A percentile compares a stretch with the other conserved stretches of the same genome.
These are phyloP conservation scores for Cladophialophora psammophila DNA, from an alignment of 2,329 filamentous ascomycete species.

Conservation along the genomic window DNA sequence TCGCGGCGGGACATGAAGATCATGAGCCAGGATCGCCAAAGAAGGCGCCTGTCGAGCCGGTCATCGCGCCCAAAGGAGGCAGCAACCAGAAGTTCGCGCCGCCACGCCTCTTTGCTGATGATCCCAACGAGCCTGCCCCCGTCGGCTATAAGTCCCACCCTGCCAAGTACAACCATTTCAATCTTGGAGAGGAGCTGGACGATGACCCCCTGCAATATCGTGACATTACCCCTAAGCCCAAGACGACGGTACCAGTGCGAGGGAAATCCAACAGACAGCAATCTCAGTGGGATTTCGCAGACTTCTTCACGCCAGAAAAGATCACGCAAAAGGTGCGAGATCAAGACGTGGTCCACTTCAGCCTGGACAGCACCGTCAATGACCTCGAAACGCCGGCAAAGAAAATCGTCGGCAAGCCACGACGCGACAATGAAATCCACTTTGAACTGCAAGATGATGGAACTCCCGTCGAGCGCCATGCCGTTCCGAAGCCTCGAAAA, in stretches of 20 bases:
- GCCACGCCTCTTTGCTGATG: conserved; percentile 62
- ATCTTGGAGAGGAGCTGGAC: conserved; percentile 65
- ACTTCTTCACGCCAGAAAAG: conserved; percentile 86
- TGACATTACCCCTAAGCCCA: conserved; percentile 41
- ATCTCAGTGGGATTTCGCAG: conserved; percentile 85
- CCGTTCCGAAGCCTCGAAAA: conserved; percentile 66
- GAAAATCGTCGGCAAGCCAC: conserved; percentile 59
- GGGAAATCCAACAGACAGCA: conserved; percentile 54
- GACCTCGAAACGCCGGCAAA: conserved; percentile 46
- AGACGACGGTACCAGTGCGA: conserved; percentile 32
- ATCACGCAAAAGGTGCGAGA: conserved; percentile 67
- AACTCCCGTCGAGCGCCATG: conserved; percentile 37
- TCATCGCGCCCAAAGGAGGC: conserved; percentile 56
- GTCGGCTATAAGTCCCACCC: conserved; percentile 69
- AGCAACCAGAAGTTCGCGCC: conserved; percentile 57
- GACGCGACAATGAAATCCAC: conserved; percentile 80
- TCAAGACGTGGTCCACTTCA: conserved; percentile 76
- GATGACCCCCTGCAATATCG: conserved; percentile 40
- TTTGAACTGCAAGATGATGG: conserved; percentile 81
- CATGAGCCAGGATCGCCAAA: conserved; percentile 43
- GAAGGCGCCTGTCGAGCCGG: conserved; percentile 39
- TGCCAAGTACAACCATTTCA: conserved; percentile 85
- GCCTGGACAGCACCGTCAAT: conserved; percentile 74
- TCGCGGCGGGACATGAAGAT: conserved; percentile 57
- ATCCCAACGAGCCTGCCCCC: conserved; percentile 60